Evolutionary conservation across 768 basidiomycete genomes (phyloP).

Genomic region (Daedalea quercina): DNA sequence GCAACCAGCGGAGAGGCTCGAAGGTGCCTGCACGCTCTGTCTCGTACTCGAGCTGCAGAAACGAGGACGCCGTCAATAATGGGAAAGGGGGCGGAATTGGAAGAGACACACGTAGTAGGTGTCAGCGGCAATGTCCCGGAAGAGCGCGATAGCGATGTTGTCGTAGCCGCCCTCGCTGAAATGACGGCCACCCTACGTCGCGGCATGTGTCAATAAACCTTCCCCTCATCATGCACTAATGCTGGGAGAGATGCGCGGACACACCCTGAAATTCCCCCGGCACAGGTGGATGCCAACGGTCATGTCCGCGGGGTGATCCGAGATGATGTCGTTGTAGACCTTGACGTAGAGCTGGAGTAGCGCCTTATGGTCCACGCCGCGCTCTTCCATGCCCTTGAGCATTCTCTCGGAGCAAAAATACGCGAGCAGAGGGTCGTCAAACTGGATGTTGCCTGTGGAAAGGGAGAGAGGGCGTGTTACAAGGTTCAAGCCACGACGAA

Average conservation of each 20-base stretch:
- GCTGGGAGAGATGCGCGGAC: neutral
- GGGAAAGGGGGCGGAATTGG: neutral
- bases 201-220: neutral
- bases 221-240: neutral
- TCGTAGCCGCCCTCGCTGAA: conserved; percentile 58
- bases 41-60: conserved; percentile 52
- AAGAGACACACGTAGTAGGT: conserved; percentile 27
- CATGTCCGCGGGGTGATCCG: conserved; percentile 47
- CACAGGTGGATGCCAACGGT: conserved; percentile 56
- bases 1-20: conserved; percentile 45
- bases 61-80: neutral
- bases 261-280: conserved; percentile 32
- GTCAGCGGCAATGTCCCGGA: conserved; percentile 54
- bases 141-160: conserved; percentile 47
- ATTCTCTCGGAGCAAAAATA: conserved; percentile 63
- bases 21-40: conserved; percentile 58
- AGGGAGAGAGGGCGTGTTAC: neutral
- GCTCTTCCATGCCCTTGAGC: conserved; percentile 50
- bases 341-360: conserved; percentile 62
- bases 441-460: conserved; percentile 31
- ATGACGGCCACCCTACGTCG: conserved; percentile 32
- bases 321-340: conserved; percentile 51
- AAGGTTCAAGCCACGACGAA: no score
- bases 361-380: conserved; percentile 53
- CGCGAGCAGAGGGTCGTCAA: conserved; percentile 41